phyloP scores from a whole-genome alignment of 192 early-diverging fungal species.

The Obelidium mucronatum region DNA sequence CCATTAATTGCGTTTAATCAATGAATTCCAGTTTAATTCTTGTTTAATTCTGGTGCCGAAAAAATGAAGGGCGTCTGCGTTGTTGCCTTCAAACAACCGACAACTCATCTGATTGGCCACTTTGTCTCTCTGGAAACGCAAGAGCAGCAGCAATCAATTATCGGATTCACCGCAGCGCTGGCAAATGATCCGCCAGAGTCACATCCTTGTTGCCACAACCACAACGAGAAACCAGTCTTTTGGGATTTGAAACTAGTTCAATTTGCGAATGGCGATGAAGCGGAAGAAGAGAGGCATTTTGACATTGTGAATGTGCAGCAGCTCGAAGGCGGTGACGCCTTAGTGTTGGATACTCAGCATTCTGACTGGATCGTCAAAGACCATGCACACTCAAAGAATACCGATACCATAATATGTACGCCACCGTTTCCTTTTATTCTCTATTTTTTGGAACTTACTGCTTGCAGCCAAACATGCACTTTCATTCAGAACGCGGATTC shows the following conservation, averaged over 20 bases:
- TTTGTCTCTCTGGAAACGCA: neutral
- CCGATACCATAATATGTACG: no score
- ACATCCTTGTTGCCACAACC: constrained; percentile 21
- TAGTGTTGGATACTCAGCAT: constrained; percentile 25
- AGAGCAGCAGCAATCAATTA: neutral
- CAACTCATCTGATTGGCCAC: neutral
- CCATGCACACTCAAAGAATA: neutral
- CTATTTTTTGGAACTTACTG: no score
- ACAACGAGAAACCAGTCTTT: constrained; percentile 12
- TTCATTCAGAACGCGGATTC: constrained; percentile 11
- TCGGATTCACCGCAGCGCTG: neutral
- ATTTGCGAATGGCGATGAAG: neutral
- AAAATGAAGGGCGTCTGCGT: neutral
- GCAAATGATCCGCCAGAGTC: constrained; percentile 4
- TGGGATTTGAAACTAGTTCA: constrained; percentile 8
- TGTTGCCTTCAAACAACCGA: neutral
- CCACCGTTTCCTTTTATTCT: no score
- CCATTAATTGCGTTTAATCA: no score
- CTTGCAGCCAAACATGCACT: neutral
- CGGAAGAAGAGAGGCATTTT: neutral
- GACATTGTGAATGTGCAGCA: constrained; percentile 20
- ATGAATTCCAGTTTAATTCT: no score
- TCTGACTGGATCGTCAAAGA: constrained; percentile 25
- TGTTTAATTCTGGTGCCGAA: neutral
- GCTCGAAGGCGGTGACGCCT: constrained; percentile 13